Evolutionary conservation across 108 stramenopile genomes (phyloP), one percentile per base, ranked within the genome.

Genomic region (Conticribra weissflogii): DNA sequence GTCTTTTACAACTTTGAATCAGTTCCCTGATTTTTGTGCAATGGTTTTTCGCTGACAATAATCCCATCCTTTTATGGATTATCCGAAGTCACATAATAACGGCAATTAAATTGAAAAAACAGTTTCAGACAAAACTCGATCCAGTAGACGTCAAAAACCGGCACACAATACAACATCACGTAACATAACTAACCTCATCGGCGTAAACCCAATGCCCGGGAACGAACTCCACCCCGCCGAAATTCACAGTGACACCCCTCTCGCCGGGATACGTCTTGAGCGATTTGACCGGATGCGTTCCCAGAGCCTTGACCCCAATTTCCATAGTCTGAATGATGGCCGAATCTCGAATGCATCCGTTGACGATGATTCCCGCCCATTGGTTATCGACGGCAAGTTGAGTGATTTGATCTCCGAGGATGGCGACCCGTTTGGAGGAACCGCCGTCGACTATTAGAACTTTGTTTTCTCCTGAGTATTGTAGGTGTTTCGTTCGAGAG

Each of bases 271-370:
- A 64, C 2, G 63, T 62, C 74, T 88, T 88, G n/a, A 74, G 15
- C 21, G 83, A 81, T 49, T 87, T 89, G 2, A 85, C 54, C 12
- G 91, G 91, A 79, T 83, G 71, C 7, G 88, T 85, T 0, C 86
- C 85, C 50, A 86, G 53, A 0, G 91, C 86, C 72, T 84, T 85
- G 4, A 92, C 83, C 0, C 91, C 91, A 64, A 92, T 54, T 22
- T 74, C 34, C 36, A 88, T 51, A n/a, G 62, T 28, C 12, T 54
- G 57, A 19, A 92, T 83, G 18, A 85, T 87, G 12, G 74, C 83
- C 29, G 88, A 87, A 73, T 92, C 88, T 41, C 88, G 80, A 52
- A 92, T 86, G 59, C 82, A 88, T 33, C 88, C 91, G 76, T 89
- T 81, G 27, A 92, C 71, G 5, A 89, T 75, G 12, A 92, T 52